Conservation (phyloP, 345 rosid species). For the Moringa oleifera region DNA sequence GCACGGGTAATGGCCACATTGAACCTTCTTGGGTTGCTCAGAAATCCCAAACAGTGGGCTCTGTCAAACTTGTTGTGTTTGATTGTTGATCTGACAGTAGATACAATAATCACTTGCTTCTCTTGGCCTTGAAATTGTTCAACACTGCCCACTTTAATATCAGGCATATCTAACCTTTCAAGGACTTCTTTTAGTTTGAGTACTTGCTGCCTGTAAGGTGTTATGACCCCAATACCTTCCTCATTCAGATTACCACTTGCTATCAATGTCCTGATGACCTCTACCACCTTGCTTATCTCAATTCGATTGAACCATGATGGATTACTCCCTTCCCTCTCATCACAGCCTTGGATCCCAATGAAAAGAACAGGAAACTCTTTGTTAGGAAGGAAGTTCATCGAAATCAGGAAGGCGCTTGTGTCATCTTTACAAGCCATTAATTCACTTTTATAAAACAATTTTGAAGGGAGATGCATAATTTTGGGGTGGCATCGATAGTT, state of each 20-base stretch:
- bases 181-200: constrained; percentile 64
- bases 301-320: constrained; percentile 95
- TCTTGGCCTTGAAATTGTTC: constrained; percentile 99
- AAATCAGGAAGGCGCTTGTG: constrained; percentile 28
- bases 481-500: constrained; percentile 83
- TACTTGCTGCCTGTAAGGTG: constrained; percentile 94
- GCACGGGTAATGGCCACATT: constrained; percentile 91
- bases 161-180: constrained; percentile 52
- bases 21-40: constrained; percentile 85
- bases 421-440: constrained; percentile 76
- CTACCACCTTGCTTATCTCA: constrained; percentile 83
- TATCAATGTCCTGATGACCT: constrained; percentile 48
- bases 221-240: constrained; percentile 74
- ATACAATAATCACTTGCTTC: constrained; percentile 65
- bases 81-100: constrained; percentile 84
- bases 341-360: constrained; percentile 92
- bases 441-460: constrained; percentile 69
- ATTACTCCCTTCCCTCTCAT: constrained; percentile 92
- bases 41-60: constrained; percentile 63
- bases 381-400: constrained; percentile 50
- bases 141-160: constrained; percentile 85
- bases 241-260: constrained; percentile 39
- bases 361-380: constrained; percentile 72
- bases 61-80: constrained; percentile 73
- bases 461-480: constrained; percentile 81